phyloP scores from a whole-genome alignment of 371 early-diverging fungal genomes.

The Mortierella sp. region DNA sequence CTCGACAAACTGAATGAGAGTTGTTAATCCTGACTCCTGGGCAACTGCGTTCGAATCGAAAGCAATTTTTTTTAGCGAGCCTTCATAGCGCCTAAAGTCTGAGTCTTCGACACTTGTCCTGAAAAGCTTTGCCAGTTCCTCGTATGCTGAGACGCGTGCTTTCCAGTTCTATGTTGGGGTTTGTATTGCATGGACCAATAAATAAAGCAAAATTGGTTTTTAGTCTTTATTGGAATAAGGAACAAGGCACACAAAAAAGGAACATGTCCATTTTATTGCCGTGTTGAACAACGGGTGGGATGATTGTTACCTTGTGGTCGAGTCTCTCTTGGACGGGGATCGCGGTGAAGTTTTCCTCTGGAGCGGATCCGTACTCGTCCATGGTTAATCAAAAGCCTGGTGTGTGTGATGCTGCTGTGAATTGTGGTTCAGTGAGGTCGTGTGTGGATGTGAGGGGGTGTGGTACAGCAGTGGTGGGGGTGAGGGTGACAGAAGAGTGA shows the following conservation, averaged over 20 bases:
- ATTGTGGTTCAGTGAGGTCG: background rate
- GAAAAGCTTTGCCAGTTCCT: slow-evolving; percentile 82
- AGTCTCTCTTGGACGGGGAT: slow-evolving; percentile 78
- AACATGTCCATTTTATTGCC: background rate
- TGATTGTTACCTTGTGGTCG: slow-evolving; percentile 75
- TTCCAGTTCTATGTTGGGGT: slow-evolving; percentile 86
- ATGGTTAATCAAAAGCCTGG: slow-evolving; percentile 26
- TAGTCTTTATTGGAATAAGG: slow-evolving; percentile 27
- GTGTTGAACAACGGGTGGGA: background rate
- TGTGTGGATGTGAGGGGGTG: slow-evolving; percentile 1
- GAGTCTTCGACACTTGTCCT: slow-evolving; percentile 69
- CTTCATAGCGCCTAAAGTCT: slow-evolving; percentile 80
- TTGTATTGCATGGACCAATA: background rate
- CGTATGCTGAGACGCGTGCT: slow-evolving; percentile 91
- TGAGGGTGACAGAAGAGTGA: background rate
- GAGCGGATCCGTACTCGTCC: slow-evolving; percentile 55
- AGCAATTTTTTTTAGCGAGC: slow-evolving; percentile 82
- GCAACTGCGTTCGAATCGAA: slow-evolving; percentile 93
- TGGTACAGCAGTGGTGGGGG: background rate
- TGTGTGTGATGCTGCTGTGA: background rate
- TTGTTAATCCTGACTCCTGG: slow-evolving; percentile 88
- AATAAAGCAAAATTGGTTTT: slow-evolving; percentile 10
- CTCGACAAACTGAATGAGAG: slow-evolving; percentile 83
- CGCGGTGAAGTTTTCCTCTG: slow-evolving; percentile 77
- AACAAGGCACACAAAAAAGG: slow-evolving; percentile 11